Base-by-base conservation (phyloP, 83 land plant genomes). In the Diphasiastrum complanatum region DNA sequence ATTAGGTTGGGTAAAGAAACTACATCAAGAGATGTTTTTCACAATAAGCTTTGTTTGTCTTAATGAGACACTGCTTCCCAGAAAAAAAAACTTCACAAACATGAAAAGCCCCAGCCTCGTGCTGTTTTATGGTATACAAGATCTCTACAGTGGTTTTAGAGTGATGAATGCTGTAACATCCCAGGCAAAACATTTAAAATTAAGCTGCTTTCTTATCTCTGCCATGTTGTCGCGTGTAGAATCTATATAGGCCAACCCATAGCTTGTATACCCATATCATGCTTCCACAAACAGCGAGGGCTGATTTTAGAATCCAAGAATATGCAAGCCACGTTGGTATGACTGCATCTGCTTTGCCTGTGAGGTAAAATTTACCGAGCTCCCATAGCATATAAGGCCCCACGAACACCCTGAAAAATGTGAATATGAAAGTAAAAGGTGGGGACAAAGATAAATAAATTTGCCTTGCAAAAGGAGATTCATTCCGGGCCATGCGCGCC, bases 201-300 rank as follows among this genome's bases (percentile, higher is more conserved):
- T n/a, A n/a, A n/a, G n/a, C n/a, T n/a, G n/a, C n/a, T n/a, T n/a
- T n/a, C n/a, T n/a, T n/a, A n/a, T n/a, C n/a, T n/a, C n/a, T n/a
- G n/a, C n/a, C n/a, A n/a, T n/a, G n/a, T n/a, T n/a, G n/a, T 3
- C 61, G 14, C 2, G 67, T 16, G 60, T 66, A 63, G 32, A 66
- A 66, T 47, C 36, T 58, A 36, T 61, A 37, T 33, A 66, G 60
- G 14, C 67, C 67, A 27, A 19, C 46, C 68, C 69, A 66, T 2
- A 66, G 69, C 69, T 66, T 66, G 37, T 64, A 66, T 33, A 66
- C 69, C 69, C 69, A 66, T 18, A 66, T 48, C 37, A 2, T 4
- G 24, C 69, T 66, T 2, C 69, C 67, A 2, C 60, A 30, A 18
- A 66, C 34, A 18, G 68, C 69, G 14, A 59, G 11, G 6, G 66